These are phyloP conservation scores for Diaporthe citrichinensis DNA, from an alignment of 2,329 filamentous ascomycete genomes.

Conservation along the genomic window DNA sequence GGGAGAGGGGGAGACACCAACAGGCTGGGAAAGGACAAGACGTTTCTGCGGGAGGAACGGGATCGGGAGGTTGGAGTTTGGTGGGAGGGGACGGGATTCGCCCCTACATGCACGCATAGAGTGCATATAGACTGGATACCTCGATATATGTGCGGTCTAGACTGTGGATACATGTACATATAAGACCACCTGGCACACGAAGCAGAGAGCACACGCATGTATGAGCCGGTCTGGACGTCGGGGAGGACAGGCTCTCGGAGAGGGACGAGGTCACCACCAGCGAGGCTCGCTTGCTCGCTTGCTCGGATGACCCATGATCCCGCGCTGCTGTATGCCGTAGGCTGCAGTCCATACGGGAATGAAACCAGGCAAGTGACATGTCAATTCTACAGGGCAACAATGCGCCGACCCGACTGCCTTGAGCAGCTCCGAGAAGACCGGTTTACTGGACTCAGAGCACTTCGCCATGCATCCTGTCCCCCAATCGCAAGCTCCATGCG, in stretches of 20 bases:
- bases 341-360: not conserved
- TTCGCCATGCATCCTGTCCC: not conserved
- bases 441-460: not conserved
- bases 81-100: not conserved
- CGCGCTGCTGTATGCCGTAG: slow-evolving; percentile 1
- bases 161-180: not conserved
- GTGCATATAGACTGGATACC: not conserved
- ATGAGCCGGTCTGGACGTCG: not conserved
- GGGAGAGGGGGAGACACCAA: not conserved
- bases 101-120: not conserved
- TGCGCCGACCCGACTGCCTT: not conserved
- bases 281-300: slow-evolving; percentile 7
- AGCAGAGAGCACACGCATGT: not conserved
- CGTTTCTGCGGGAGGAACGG: slow-evolving; percentile 6
- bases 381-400: not conserved
- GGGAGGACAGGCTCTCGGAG: not conserved
- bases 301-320: slow-evolving; percentile 6
- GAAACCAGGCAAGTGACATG: slow-evolving; percentile 23
- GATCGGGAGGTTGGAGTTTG: not conserved
- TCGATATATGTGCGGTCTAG: not conserved
- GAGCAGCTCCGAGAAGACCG: not conserved
- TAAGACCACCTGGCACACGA: not conserved
- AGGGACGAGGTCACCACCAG: not conserved
- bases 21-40: not conserved
- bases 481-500: not conserved